These are phyloP conservation scores for Paecilomyces dactylethromorphus DNA, from an alignment of 2,329 filamentous ascomycete species.

Conservation along the genomic window DNA sequence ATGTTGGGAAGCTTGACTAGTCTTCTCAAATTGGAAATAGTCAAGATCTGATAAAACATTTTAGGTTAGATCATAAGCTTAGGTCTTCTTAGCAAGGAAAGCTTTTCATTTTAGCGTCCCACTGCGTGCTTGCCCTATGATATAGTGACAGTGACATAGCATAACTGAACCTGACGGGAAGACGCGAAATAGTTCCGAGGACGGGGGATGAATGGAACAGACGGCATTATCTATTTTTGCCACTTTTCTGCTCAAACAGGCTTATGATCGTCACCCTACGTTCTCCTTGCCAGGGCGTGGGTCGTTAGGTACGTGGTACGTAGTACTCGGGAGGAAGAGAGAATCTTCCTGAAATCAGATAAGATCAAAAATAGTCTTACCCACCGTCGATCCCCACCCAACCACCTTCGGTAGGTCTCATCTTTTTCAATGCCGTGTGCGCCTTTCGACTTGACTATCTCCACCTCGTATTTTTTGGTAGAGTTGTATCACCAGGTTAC, in stretches of 20 bases:
- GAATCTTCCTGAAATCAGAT: not conserved
- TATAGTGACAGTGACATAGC: too few relatives aligned
- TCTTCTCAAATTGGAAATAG: not conserved
- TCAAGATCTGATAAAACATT: not conserved
- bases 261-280: not conserved
- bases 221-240: too few relatives aligned
- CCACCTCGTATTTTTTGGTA: not conserved
- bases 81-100: not conserved
- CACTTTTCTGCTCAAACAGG: not conserved
- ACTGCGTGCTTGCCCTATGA: not conserved
- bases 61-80: not conserved
- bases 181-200: not conserved
- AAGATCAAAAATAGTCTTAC: not conserved
- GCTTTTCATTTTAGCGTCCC: not conserved
- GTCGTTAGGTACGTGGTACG: too few relatives aligned
- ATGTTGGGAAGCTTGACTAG: not conserved
- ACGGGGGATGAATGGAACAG: not conserved
- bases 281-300: not conserved
- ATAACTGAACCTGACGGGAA: not conserved
- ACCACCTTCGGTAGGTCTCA: not conserved
- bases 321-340: not conserved
- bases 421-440: not conserved
- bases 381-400: not conserved
- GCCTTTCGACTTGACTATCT: not conserved
- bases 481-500: not conserved